Base-by-base conservation (phyloP, 2,329 filamentous ascomycete genomes). In the Fusarium sp. region DNA sequence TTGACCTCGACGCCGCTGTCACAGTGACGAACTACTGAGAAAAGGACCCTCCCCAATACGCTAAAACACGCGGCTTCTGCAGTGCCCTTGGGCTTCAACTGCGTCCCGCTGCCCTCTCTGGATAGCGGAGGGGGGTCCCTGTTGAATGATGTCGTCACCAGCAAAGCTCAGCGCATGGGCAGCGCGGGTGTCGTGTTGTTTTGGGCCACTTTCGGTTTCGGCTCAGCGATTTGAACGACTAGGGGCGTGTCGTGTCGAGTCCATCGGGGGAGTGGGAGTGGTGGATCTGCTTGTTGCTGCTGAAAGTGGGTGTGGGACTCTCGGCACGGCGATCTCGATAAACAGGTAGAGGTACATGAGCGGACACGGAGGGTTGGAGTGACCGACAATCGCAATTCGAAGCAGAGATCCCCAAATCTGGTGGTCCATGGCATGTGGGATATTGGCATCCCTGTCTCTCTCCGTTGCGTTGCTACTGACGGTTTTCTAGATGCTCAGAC, bases 231-330 rank as follows among this genome's bases (percentile, higher is more conserved):
- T 37, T 38, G 63, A 30, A 8, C 30, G 65, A 43, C 47, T 37
- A 65, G 70, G 71, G 68, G 71, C 66, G 70, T 73, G 70, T 71
- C 54, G 71, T 73, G 71, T 73, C 50, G 68, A 64, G 50, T 74
- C 38, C 30, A 64, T 56, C 40, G 45, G 52, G 62, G 56, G 66
- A 47, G 70, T 45, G 66, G 30, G 25, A 10, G 32, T 10, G 38
- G 35, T 56, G 35, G 66, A 64, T 43, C 68, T 52, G 14, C 20
- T 43, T 35, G 22, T 15, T 63, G 32, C n/a, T 54, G 45, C 43
- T 25, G 60, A 71, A 43, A 66, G 52, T 68, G 70, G 71, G 60
- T 74, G 58, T 61, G 63, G 63, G 56, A 22, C 64, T 43, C 56
- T 59, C 37, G 57, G 57, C 25, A 59, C 57, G 68, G 52, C 71